phyloP scores from a whole-genome alignment of 1,284 basidiomycete species.

The Rhodotorula sp. region DNA sequence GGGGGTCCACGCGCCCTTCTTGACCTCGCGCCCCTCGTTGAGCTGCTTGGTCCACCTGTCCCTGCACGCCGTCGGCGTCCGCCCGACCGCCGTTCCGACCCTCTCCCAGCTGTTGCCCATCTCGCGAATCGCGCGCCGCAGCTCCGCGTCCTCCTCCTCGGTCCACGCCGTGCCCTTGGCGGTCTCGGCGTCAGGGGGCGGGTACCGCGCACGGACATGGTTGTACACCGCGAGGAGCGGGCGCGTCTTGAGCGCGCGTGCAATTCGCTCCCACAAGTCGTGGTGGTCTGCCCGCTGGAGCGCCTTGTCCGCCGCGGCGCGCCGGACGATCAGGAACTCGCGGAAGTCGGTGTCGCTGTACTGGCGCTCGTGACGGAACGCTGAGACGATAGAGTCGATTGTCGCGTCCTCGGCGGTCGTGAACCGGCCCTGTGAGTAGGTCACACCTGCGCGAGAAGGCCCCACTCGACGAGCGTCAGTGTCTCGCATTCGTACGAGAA shows the following conservation, averaged over 20 bases:
- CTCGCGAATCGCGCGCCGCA: not conserved
- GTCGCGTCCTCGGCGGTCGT: constrained; percentile 70
- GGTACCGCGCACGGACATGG: constrained; percentile 60
- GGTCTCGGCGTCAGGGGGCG: not conserved
- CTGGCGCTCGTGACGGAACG: constrained; percentile 60
- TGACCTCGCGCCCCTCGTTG: constrained; percentile 58
- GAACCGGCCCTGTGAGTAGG: constrained; percentile 79
- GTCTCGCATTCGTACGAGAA: not conserved
- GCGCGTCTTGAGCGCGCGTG: constrained; percentile 66
- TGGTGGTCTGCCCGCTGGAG: not conserved
- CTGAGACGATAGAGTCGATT: constrained; percentile 64
- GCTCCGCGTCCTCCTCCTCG: constrained; percentile 1
- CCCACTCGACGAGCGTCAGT: not conserved
- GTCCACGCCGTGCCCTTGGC: constrained; percentile 9
- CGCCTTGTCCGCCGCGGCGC: constrained; percentile 49
- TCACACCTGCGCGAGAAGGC: constrained; percentile 6
- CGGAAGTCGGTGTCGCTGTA: constrained; percentile 61
- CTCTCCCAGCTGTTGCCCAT: constrained; percentile 9
- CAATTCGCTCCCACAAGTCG: constrained; percentile 74
- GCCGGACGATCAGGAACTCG: constrained; percentile 66
- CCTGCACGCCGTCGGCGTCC: constrained; percentile 6
- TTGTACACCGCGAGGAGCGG: constrained; percentile 80
- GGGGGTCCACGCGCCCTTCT: constrained; percentile 54
- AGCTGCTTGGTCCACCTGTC: constrained; percentile 24
- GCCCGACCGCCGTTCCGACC: constrained; percentile 42